These are phyloP conservation scores for Xanthoconium separans DNA, from an alignment of 1,284 basidiomycete genomes.

Conservation along the genomic window DNA sequence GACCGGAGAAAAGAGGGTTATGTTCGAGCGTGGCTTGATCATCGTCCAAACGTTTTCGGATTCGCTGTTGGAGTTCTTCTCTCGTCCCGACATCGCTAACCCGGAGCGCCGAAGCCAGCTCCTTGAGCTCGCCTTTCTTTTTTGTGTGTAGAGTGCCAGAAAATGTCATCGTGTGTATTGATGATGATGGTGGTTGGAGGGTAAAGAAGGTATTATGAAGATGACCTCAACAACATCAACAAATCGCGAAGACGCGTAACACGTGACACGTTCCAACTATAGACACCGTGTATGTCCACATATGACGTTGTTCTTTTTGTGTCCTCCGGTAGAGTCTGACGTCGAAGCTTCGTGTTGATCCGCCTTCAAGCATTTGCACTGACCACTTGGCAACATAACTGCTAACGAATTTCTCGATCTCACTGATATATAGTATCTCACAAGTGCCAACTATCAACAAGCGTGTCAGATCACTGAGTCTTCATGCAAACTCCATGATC, in stretches of 20 bases:
- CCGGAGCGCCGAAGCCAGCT: slow-evolving; percentile 51
- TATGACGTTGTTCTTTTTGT: background rate
- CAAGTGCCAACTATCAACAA: slow-evolving; percentile 19
- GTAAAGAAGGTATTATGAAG: background rate
- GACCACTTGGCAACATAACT: slow-evolving; percentile 45
- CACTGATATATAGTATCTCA: too few relatives aligned
- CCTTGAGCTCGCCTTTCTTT: slow-evolving; percentile 62
- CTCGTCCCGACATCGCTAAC: slow-evolving; percentile 56
- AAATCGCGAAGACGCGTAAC: slow-evolving; percentile 28
- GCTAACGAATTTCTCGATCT: slow-evolving; percentile 48
- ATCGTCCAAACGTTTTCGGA: slow-evolving; percentile 56
- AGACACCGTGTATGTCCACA: slow-evolving; percentile 16
- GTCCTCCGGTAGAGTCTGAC: slow-evolving; percentile 11
- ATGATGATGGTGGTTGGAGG: slow-evolving; percentile 4
- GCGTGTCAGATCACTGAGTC: too few relatives aligned
- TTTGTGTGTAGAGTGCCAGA: slow-evolving; percentile 51
- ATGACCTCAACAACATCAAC: slow-evolving; percentile 26
- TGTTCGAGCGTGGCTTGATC: slow-evolving; percentile 52
- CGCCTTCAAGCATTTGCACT: slow-evolving; percentile 45
- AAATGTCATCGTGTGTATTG: slow-evolving; percentile 30
- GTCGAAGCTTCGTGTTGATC: background rate
- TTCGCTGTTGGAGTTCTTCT: slow-evolving; percentile 55
- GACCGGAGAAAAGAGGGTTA: slow-evolving; percentile 51
- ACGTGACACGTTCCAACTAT: slow-evolving; percentile 22
- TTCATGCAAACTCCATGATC: too few relatives aligned